phyloP scores from a whole-genome alignment of 2,329 filamentous ascomycete species.

The Aspergillus nomiae region DNA sequence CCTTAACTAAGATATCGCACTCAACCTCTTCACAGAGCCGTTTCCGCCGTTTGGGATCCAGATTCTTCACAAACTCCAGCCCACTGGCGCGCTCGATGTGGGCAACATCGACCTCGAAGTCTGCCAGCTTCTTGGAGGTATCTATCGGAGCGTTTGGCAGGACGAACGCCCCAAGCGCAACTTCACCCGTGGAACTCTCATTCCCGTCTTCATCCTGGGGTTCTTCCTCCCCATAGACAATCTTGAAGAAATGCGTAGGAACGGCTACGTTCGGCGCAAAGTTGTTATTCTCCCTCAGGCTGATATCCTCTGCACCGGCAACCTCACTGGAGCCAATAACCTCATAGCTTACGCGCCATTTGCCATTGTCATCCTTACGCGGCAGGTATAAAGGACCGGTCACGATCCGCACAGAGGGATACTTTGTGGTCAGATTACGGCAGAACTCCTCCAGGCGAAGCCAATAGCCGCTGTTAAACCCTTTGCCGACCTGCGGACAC shows the following conservation, averaged over 20 bases:
- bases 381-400: conserved; percentile 94
- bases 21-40: conserved; percentile 82
- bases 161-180: conserved; percentile 91
- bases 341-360: conserved; percentile 95
- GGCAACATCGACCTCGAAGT: conserved; percentile 95
- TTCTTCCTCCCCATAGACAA: conserved; percentile 92
- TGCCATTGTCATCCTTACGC: conserved; percentile 81
- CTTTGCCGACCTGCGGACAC: conserved; percentile 96
- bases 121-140: conserved; percentile 81
- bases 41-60: conserved; percentile 72
- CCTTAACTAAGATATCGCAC: conserved; percentile 79
- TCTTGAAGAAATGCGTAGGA: conserved; percentile 98
- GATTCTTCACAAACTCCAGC: conserved; percentile 81
- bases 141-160: conserved; percentile 87
- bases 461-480: conserved; percentile 99
- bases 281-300: conserved; percentile 20
- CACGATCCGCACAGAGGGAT: conserved; percentile 86
- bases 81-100: conserved; percentile 89
- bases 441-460: conserved; percentile 98
- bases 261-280: conserved; percentile 87
- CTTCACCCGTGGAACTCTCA: conserved; percentile 59
- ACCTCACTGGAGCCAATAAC: conserved; percentile 69
- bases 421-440: conserved; percentile 74
- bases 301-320: conserved; percentile 30
- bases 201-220: conserved; percentile 39